Evolutionary conservation across 148 eudicot genomes (phyloP).

Genomic region (Amaranthus palmeri): DNA sequence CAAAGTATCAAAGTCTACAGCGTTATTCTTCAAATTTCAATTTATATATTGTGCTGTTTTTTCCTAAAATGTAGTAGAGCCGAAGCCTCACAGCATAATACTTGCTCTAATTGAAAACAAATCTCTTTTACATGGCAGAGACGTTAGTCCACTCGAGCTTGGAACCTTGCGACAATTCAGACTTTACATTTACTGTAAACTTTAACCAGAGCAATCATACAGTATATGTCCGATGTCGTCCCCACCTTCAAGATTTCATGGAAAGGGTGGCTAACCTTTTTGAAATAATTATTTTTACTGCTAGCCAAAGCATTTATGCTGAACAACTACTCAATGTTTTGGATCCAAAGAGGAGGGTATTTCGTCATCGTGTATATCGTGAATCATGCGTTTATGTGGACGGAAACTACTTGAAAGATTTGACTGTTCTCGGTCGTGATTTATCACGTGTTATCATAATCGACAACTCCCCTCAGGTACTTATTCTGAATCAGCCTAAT

Average conservation of each 20-base stretch:
- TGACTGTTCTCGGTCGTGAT: constrained; percentile 96
- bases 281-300: constrained; percentile 93
- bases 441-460: constrained; percentile 72
- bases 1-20: no score
- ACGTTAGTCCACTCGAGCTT: constrained; percentile 94
- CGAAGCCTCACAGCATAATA: not conserved
- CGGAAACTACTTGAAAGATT: constrained; percentile 90
- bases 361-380: constrained; percentile 93
- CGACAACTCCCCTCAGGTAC: constrained; percentile 99
- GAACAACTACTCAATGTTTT: constrained; percentile 93
- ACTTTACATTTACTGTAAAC: constrained; percentile 86
- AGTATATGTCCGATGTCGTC: constrained; percentile 93
- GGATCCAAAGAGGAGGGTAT: constrained; percentile 86
- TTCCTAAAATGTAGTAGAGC: not conserved
- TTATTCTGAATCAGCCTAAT: not conserved
- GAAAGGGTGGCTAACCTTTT: constrained; percentile 77
- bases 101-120: constrained; percentile 10
- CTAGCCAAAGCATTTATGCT: constrained; percentile 98
- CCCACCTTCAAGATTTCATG: constrained; percentile 82
- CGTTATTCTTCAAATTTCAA: no score
- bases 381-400: constrained; percentile 93
- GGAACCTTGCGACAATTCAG: constrained; percentile 85
- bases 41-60: no score
- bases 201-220: constrained; percentile 74
- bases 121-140: constrained; percentile 46